Evolutionary conservation across 768 basidiomycete genomes (phyloP).

Genomic region (Melanogaster broomeanus): DNA sequence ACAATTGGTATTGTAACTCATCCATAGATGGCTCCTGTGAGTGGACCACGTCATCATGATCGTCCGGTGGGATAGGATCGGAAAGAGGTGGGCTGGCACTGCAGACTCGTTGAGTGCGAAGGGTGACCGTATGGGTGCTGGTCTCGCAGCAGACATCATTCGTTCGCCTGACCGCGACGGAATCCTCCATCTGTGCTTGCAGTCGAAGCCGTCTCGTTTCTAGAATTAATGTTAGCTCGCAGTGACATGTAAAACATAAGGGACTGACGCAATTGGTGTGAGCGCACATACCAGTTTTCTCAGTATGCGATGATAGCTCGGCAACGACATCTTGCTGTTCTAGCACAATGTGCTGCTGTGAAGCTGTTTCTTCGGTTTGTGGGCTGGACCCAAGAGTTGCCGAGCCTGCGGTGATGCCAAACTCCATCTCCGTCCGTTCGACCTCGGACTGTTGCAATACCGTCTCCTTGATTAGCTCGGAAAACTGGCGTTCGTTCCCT

Average conservation of each 20-base stretch:
- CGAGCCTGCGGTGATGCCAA: not conserved
- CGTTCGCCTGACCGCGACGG: too few species aligned
- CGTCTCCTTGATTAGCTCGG: not conserved
- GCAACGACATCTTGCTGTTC: not conserved
- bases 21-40: too few species aligned
- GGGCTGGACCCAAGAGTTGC: not conserved
- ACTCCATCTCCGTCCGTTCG: not conserved
- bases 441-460: not conserved
- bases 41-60: too few species aligned
- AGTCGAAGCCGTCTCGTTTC: not conserved
- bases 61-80: too few species aligned
- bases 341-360: not conserved
- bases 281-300: not conserved
- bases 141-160: too few species aligned
- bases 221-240: not conserved
- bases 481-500: not conserved
- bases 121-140: too few species aligned
- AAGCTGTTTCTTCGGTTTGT: not conserved
- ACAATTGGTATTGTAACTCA: too few species aligned
- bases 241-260: not conserved
- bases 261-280: slow-evolving; percentile 1
- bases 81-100: too few species aligned
- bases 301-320: not conserved
- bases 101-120: too few species aligned
- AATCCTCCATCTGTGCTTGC: not conserved